These are phyloP conservation scores for Penicillium alfredii DNA, from an alignment of 495 filamentous ascomycete genomes.

Conservation along the genomic window DNA sequence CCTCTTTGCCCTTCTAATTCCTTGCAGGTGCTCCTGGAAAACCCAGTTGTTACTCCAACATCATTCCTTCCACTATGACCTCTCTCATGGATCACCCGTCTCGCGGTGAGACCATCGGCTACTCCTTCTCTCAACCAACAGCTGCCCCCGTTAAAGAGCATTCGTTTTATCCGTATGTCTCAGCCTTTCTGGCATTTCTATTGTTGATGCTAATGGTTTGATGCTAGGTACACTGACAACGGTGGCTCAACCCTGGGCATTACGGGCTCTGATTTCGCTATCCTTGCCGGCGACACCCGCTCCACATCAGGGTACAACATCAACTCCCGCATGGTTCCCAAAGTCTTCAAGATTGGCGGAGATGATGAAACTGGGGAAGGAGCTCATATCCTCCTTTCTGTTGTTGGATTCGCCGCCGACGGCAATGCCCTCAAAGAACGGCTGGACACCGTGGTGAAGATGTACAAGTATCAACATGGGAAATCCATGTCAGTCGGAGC, in stretches of 20 bases:
- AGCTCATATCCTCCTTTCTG: constrained; percentile 79
- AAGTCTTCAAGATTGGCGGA: constrained; percentile 94
- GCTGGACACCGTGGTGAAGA: constrained; percentile 85
- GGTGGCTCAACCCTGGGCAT: constrained; percentile 96
- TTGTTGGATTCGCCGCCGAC: constrained; percentile 93
- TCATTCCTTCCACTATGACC: constrained; percentile 31
- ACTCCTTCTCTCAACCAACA: constrained; percentile 54
- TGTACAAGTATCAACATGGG: constrained; percentile 93
- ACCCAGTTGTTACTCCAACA: neutral
- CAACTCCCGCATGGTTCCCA: constrained; percentile 88
- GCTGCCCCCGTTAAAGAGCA: constrained; percentile 58
- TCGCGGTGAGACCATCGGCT: constrained; percentile 44
- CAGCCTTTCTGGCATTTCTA: constrained; percentile 14
- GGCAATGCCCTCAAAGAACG: constrained; percentile 85
- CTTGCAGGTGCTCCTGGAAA: neutral
- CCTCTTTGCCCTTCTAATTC: constrained; percentile 1
- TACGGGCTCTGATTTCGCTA: constrained; percentile 84
- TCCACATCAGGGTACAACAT: constrained; percentile 96
- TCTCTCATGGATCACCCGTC: constrained; percentile 41
- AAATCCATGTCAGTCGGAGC: constrained; percentile 89
- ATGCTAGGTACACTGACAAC: constrained; percentile 87
- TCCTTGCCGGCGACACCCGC: constrained; percentile 94
- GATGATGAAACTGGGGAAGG: constrained; percentile 77
- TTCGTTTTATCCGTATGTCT: constrained; percentile 87
- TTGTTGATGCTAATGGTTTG: constrained; percentile 12